Percentiles rank a stretch among this genome's conserved stretches.
Evolutionary conservation across 2,329 filamentous ascomycete species (phyloP).

Genomic region (Sphaerulina musiva): DNA sequence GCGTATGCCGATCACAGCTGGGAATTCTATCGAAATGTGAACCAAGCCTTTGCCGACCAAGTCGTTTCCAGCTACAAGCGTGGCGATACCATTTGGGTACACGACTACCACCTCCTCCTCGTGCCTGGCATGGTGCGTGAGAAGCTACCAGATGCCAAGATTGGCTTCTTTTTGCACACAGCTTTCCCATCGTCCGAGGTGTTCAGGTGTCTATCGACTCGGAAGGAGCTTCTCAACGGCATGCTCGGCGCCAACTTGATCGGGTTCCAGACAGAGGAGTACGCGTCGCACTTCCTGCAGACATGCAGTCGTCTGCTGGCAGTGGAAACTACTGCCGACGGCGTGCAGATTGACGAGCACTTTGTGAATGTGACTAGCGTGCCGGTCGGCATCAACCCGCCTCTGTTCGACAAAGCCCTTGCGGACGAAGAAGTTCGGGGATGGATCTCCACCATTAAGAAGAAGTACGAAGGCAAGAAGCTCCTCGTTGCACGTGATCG

Average conservation of each 20-base stretch:
- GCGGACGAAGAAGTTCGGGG: constrained; percentile 64
- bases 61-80: constrained; percentile 90
- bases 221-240: constrained; percentile 80
- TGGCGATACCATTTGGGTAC: constrained; percentile 87
- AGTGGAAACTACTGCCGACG: constrained; percentile 84
- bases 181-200: constrained; percentile 95
- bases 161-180: constrained; percentile 92
- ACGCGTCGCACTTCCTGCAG: constrained; percentile 87
- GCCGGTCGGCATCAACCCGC: constrained; percentile 85
- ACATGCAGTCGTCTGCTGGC: constrained; percentile 86
- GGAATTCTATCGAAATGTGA: constrained; percentile 73
- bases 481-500: constrained; percentile 92
- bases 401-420: constrained; percentile 53
- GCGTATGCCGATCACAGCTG: constrained; percentile 96
- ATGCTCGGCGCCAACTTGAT: constrained; percentile 90
- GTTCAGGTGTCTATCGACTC: constrained; percentile 81
- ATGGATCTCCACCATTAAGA: constrained; percentile 73
- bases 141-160: constrained; percentile 85
- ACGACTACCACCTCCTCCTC: constrained; percentile 89
- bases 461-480: constrained; percentile 80
- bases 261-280: constrained; percentile 90
- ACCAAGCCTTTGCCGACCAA: constrained; percentile 85
- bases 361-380: constrained; percentile 83
- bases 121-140: constrained; percentile 85
- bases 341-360: constrained; percentile 82